These are phyloP conservation scores for Yamadazyma diospyri DNA, from an alignment of 1,139 yeast genomes.

Conservation along the genomic window DNA sequence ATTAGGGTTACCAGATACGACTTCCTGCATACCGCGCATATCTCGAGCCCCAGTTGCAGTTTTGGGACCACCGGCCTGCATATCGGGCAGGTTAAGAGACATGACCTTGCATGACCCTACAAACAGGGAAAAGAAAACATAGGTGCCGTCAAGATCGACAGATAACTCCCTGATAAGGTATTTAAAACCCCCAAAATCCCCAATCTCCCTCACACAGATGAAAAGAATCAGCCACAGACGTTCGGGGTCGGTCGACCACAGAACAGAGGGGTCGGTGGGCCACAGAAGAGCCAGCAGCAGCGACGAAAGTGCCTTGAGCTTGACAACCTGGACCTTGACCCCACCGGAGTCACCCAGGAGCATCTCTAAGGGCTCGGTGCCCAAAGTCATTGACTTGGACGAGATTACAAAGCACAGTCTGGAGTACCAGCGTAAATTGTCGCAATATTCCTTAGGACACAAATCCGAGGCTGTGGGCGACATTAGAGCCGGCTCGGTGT, in stretches of 20 bases:
- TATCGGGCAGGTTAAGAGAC: too few species aligned
- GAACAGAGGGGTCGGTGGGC: constrained; percentile 1
- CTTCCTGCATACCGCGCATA: too few species aligned
- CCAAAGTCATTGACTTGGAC: constrained; percentile 18
- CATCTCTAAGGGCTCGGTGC: not conserved
- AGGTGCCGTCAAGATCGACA: constrained; percentile 8
- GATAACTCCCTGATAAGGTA: too few species aligned
- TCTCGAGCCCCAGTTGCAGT: too few species aligned
- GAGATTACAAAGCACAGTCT: constrained; percentile 15
- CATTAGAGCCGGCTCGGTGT: too few species aligned
- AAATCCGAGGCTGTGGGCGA: too few species aligned
- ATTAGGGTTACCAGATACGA: too few species aligned
- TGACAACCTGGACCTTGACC: constrained; percentile 7
- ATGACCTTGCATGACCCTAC: too few species aligned
- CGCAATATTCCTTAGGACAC: constrained; percentile 4
- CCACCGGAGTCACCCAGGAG: constrained; percentile 14
- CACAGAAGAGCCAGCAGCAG: constrained; percentile 3
- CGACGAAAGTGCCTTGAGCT: constrained; percentile 12
- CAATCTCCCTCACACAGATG: too few species aligned
- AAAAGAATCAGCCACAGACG: constrained; percentile 8
- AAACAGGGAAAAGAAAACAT: constrained; percentile 7
- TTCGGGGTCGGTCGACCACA: constrained; percentile 12
- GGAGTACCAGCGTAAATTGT: constrained; percentile 11
- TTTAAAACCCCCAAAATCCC: too few species aligned
- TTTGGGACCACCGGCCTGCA: too few species aligned